Evolutionary conservation across 2,329 filamentous ascomycete species (phyloP), one percentile per base, ranked within the genome.

Genomic region (Cercospora nicotianae): DNA sequence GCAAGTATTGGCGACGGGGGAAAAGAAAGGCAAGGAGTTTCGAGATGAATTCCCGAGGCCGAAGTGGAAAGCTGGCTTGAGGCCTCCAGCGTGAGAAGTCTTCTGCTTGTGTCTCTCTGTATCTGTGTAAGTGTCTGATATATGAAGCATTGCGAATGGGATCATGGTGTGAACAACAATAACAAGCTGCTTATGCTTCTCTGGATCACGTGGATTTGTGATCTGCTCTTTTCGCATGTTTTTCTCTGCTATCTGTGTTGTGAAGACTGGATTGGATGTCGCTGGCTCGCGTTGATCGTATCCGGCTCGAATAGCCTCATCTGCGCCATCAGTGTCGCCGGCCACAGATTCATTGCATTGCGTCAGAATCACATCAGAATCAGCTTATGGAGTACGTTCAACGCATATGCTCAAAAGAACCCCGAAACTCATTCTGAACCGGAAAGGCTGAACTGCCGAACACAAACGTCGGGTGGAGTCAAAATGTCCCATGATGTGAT

Each of bases 71-170:
- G 45, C 45, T 51, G 45, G 45, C 45, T 26, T 51, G 20, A 51
- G 45, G 45, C 45, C 45, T 51, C 45, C 45, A 51, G 45, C 45
- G 45, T 51, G 45, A 23, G 51, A 26, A 23, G 53, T 58, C 36
- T 28, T 26, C 16, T 67, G 30, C 18, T 23, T 51, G 45, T 51
- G 45, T 51, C 18, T 23, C 45, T 51, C 45, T 51, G 45, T 51
- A 51, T 51, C 45, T 23, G 45, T 51, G 45, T 26, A 51, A 51
- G 45, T 26, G 45, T 51, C 18, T 51, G 20, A 51, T 51, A 23
- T 51, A 55, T 59, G 60, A 64, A 69, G 69, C 69, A 71, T 69
- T 71, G 67, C 67, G 62, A 58, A 42, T 20, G 58, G 58, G 45
- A 23, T 51, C 42, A 48, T 23, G 42, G 45, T 26, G 18, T 23